Conservation (phyloP, 345 rosid species). For the Hypericum perforatum region DNA sequence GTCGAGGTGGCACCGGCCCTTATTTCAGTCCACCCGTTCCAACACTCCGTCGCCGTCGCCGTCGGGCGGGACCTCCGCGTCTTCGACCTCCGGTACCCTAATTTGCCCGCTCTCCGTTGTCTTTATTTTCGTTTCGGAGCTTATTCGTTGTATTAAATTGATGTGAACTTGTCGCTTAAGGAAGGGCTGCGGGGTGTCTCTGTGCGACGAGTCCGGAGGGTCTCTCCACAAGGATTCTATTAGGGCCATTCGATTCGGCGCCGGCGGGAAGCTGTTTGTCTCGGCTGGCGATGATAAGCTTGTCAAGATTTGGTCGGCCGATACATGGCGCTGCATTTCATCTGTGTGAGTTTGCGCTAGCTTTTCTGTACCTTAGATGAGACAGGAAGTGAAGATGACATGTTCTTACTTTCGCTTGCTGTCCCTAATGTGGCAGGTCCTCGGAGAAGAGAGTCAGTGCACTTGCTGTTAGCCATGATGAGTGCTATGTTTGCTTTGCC, state of each 20-base stretch:
- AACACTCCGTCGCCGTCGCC: conserved; percentile 56
- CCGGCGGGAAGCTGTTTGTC: conserved; percentile 59
- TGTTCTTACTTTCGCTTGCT: neutral
- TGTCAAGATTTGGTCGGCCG: conserved; percentile 81
- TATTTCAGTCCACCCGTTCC: conserved; percentile 57
- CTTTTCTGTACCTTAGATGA: no score
- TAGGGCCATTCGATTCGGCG: conserved; percentile 65
- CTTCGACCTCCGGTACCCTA: conserved; percentile 59
- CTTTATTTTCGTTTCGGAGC: neutral
- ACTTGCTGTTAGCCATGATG: conserved; percentile 60
- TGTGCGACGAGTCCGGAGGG: conserved; percentile 54
- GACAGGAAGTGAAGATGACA: no score
- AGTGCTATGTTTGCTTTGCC: conserved; percentile 62
- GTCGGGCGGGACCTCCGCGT: conserved; percentile 83
- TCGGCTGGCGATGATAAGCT: conserved; percentile 92
- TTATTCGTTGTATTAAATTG: neutral
- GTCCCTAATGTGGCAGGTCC: conserved; percentile 28
- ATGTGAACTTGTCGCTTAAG: neutral
- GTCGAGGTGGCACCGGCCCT: conserved; percentile 76
- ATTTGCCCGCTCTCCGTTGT: neutral
- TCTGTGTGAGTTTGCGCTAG: conserved; percentile 42
- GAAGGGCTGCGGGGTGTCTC: conserved; percentile 26
- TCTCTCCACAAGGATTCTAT: conserved; percentile 61
- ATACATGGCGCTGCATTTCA: conserved; percentile 61
- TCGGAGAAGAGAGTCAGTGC: conserved; percentile 94